Base-by-base conservation (phyloP, 345 rosid species). In the Eucalyptus erythrocorys region DNA sequence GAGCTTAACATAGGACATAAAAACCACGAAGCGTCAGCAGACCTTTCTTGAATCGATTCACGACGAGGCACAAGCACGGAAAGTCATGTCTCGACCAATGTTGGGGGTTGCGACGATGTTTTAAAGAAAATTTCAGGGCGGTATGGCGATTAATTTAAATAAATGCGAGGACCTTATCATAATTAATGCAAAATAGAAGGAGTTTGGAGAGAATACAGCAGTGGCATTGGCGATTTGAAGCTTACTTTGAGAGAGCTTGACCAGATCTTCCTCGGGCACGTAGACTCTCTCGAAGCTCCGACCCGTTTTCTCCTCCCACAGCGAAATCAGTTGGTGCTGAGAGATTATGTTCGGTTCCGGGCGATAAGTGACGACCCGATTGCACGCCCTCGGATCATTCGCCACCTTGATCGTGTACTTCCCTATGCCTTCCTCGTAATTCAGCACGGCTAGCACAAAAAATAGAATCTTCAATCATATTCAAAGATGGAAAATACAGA, bases 221-320 rank as follows among this genome's bases (percentile, higher is more conserved):
- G 45, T 4, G 50, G 32, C 40, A 37, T 19, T 59, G 16, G 66
- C n/a, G 66, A 59, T 59, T 17, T 2, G 55, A 37, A 21, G 24
- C 93, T 90, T 92, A 92, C 95, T 86, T 87, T 90, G 49, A 37
- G 92, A 68, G 42, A 86, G 92, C 89, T 91, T 89, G 64, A 92
- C 89, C 3, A 93, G 61, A 5, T 94, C 88, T 86, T 91, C 90
- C 48, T 89, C 93, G 1, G 92, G 45, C 34, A 92, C 55, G 13
- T 90, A 89, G 87, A 88, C 21, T 64, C 34, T 92, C 37, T 92
- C 89, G 51, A 92, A 91, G 47, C 45, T 43, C 71, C 7, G 82
- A 8, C 92, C 92, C 4, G 91, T 94, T 87, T 93, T 93, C 76
- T 91, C 53, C 91, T 92, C 93, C 93, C 92, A 94, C 51, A 91